Evolutionary conservation across 2,329 filamentous ascomycete genomes (phyloP).

Genomic region (Anthostomella pinea): DNA sequence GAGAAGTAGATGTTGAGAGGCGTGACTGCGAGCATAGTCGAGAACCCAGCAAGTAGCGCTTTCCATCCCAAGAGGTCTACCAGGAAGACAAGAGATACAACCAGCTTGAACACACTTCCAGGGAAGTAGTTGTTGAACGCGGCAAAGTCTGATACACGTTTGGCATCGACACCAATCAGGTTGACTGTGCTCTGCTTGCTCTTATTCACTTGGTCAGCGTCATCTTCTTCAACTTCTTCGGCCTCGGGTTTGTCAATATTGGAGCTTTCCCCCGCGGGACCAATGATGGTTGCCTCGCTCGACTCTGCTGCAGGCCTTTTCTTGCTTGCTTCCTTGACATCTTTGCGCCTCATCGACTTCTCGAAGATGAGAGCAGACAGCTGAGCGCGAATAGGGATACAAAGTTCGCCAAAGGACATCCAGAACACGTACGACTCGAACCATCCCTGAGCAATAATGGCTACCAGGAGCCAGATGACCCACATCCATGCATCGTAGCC

Average conservation of each 20-base stretch:
- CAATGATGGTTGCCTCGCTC: conserved; percentile 27
- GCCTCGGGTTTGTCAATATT: conserved; percentile 32
- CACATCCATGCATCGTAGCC: conserved; percentile 62
- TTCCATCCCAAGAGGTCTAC: conserved; percentile 70
- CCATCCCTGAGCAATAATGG: conserved; percentile 57
- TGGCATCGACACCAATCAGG: conserved; percentile 72
- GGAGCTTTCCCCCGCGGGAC: conserved; percentile 26
- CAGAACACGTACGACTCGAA: conserved; percentile 66
- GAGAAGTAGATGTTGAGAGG: conserved; percentile 68
- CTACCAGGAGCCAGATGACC: conserved; percentile 61
- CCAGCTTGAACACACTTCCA: conserved; percentile 59
- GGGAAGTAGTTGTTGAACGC: conserved; percentile 64
- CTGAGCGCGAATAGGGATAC: conserved; percentile 66
- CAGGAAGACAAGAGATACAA: conserved; percentile 65
- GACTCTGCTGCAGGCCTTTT: conserved; percentile 37
- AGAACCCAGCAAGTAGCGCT: conserved; percentile 62
- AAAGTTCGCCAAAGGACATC: conserved; percentile 61
- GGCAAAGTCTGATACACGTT: conserved; percentile 67
- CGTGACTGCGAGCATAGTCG: conserved; percentile 60
- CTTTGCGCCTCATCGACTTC: conserved; percentile 74
- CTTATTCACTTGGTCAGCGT: conserved; percentile 42
- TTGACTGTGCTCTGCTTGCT: conserved; percentile 73
- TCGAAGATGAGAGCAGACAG: conserved; percentile 71
- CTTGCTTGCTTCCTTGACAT: conserved; percentile 64
- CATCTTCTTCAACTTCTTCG: conserved; percentile 44